Evolutionary conservation across 495 filamentous ascomycete genomes (phyloP), one percentile per base, ranked within the genome.

Genomic region (Penicillium crystallinum): DNA sequence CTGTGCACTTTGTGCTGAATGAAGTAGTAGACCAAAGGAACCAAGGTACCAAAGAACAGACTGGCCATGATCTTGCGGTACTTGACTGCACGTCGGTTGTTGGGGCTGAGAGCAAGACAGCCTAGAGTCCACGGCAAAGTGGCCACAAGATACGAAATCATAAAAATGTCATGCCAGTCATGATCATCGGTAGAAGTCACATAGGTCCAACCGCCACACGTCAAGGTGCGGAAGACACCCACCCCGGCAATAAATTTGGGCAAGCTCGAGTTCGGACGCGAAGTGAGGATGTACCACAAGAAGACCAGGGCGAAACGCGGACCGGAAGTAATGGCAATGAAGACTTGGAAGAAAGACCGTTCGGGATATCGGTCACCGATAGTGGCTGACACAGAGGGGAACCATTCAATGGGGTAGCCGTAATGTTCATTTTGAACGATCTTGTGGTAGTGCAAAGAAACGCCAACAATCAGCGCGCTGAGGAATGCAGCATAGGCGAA

Each of bases 1-100:
- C 86, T 90, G 66, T 97, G 91, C 39, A 99, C 87, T 70, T 98
- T 99, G 75, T 99, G 93, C 63, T 99, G 95, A 59, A 99, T 95
- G 66, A 97, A 99, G 63, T 87, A 99, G 72, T 97, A 97, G 30
- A 97, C 80, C 73, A 97, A 74, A 40, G 91, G 91, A 22, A 96
- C 83, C 35, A 97, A 70, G 1, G 89, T 95, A 43, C 87, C 88
- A 65, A 97, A 97, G 74, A 99, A 99, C 21, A 83, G 77, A 10
- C 81, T 74, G 1, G 89, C 90, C 41, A 97, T 69, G 43, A 86
- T 84, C 72, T 93, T 97, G 46, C 95, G 79, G 64, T 95, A 96
- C 68, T 89, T 91, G 56, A 96, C 79, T 4, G 95, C 90, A 43
- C 74, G 81, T 22, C 82, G 76, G 65, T 97, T 97, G 55, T 85